These are phyloP conservation scores for Candida sp. DNA, from an alignment of 1,139 yeast genomes.

Conservation along the genomic window DNA sequence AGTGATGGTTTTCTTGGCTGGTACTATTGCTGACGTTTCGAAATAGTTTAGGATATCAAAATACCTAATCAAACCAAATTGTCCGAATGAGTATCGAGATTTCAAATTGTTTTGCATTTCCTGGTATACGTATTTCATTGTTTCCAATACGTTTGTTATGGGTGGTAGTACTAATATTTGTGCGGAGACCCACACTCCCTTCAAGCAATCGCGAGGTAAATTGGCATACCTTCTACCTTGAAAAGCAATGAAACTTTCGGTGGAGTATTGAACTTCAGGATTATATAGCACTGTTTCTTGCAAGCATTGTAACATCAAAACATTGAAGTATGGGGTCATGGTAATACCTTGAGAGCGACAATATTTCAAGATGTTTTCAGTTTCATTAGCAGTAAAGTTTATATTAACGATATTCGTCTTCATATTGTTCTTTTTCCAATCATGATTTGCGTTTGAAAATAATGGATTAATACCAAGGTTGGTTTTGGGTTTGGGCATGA, in stretches of 20 bases:
- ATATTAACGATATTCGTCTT: slow-evolving; percentile 6
- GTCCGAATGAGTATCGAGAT: slow-evolving; percentile 12
- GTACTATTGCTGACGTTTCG: slow-evolving; percentile 6
- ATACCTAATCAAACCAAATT: slow-evolving; percentile 12
- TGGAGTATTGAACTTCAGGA: slow-evolving; percentile 9
- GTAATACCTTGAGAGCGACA: slow-evolving; percentile 20
- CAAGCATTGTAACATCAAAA: slow-evolving; percentile 17
- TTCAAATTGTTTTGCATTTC: slow-evolving; percentile 10
- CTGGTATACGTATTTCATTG: slow-evolving; percentile 13
- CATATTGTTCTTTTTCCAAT: not conserved
- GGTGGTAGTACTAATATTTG: slow-evolving; percentile 12
- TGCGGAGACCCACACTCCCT: slow-evolving; percentile 19
- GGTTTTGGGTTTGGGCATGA: not conserved
- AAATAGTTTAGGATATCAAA: slow-evolving; percentile 12
- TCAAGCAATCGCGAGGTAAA: slow-evolving; percentile 11
- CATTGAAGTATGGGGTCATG: slow-evolving; percentile 23
- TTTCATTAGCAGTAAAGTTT: slow-evolving; percentile 10
- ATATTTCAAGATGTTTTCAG: slow-evolving; percentile 9
- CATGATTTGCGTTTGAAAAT: not conserved
- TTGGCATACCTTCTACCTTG: slow-evolving; percentile 26
- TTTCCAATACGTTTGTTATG: slow-evolving; percentile 5
- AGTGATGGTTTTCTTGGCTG: slow-evolving; percentile 13
- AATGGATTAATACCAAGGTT: not conserved
- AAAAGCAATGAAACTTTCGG: slow-evolving; percentile 16
- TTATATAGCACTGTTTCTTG: slow-evolving; percentile 19